Base-by-base conservation (phyloP, 169 alveolate species). In the Amoebophrya sp. region DNA sequence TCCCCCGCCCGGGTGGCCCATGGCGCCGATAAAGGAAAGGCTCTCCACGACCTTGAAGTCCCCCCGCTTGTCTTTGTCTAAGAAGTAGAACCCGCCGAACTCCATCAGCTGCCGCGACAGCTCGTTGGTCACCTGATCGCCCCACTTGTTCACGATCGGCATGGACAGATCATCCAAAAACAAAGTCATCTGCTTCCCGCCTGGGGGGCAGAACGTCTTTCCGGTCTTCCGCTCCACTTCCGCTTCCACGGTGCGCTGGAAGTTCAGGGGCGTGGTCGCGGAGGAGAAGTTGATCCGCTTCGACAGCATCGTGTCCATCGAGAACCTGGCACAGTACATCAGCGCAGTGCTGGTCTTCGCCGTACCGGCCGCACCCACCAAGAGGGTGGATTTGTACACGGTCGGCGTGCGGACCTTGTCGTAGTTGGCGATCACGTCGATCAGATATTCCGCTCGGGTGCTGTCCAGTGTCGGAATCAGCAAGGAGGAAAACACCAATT, bases 101-200 rank as follows among this genome's bases (percentile, higher is more conserved):
- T 97, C 99, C n/a, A 98, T 96, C 0, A 98, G 92, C 94, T 97
- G 97, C 77, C 99, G 93, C 66, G 97, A 94, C 95, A 98, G 96
- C 94, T 98, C 99, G 83, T 97, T 94, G 77, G 99, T 97, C 91
- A 97, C 96, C 95, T 98, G 98, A 93, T 97, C 99, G 7, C 99
- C 99, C 99, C 99, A 98, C 94, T 95, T 96, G 94, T 98, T 98
- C 66, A 98, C 98, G 94, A 95, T 96, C 40, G 99, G 99, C 99
- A 98, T 97, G 77, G 98, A 95, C 95, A 97, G 95, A 95, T 98
- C 99, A 95, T 98, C 99, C 91, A 98, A 94, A 95, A 97, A 97
- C 55, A 98, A 96, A 54, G 98, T 97, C 96, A 97, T 96, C 93
- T 94, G 94, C 93, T 97, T 97, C 90, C 97, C 97, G n/a, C 97